Percentiles rank a stretch among this genome's conserved stretches.
These are phyloP conservation scores for Vicia sativa DNA, from an alignment of 306 rosid species.

Conservation along the genomic window DNA sequence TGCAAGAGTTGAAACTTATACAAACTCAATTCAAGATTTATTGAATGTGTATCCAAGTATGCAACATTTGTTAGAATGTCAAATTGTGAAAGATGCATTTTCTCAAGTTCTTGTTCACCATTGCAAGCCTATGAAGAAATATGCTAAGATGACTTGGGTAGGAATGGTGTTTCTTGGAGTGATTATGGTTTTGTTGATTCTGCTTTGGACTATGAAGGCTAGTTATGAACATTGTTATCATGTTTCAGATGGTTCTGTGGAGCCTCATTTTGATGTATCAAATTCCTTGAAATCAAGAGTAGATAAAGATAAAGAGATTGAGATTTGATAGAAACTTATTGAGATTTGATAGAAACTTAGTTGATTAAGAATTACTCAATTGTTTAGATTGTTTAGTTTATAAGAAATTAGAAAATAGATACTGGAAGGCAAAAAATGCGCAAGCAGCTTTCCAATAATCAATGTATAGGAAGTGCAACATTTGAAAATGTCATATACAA, in stretches of 20 bases:
- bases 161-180: slow-evolving; percentile 55
- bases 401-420: slow-evolving; percentile 27
- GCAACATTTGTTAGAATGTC: slow-evolving; percentile 74
- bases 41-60: slow-evolving; percentile 67
- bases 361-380: neutral
- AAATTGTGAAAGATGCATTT: slow-evolving; percentile 67
- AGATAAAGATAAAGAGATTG: slow-evolving; percentile 41
- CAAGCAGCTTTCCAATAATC: slow-evolving; percentile 39
- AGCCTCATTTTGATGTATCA: slow-evolving; percentile 42
- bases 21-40: slow-evolving; percentile 65
- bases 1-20: slow-evolving; percentile 56
- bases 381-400: neutral
- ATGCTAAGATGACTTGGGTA: slow-evolving; percentile 58
- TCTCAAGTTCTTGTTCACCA: slow-evolving; percentile 60
- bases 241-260: slow-evolving; percentile 51
- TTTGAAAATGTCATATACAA: slow-evolving; percentile 19
- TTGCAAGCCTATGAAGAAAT: slow-evolving; percentile 68
- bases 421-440: slow-evolving; percentile 41
- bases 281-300: slow-evolving; percentile 37
- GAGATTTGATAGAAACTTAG: slow-evolving; percentile 26
- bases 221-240: slow-evolving; percentile 35
- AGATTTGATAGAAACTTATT: slow-evolving; percentile 29
- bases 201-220: slow-evolving; percentile 53
- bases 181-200: slow-evolving; percentile 56
- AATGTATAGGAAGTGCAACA: neutral